A percentile compares a stretch with the other conserved stretches of the same genome.
These are phyloP conservation scores for Polytolypa hystricis DNA, from an alignment of 2,329 filamentous ascomycete species.

Conservation along the genomic window DNA sequence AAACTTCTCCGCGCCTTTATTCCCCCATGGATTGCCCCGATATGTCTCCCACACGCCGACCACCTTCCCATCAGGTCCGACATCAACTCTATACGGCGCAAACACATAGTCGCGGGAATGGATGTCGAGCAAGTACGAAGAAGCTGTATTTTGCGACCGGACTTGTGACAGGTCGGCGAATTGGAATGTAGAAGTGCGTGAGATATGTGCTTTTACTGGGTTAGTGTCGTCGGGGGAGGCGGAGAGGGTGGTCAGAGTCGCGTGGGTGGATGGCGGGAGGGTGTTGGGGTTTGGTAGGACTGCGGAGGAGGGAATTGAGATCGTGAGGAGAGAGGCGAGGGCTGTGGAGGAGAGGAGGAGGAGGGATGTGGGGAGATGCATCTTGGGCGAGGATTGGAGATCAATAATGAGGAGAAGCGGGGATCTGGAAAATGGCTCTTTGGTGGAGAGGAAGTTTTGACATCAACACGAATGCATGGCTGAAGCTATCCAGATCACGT, in stretches of 20 bases:
- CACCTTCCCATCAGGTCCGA: constrained; percentile 33
- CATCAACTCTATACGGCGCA: constrained; percentile 66
- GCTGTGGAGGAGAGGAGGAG: constrained; percentile 13
- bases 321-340: constrained; percentile 22
- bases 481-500: too few species aligned
- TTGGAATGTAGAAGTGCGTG: constrained; percentile 57
- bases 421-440: too few species aligned
- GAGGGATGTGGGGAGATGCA: constrained; percentile 6
- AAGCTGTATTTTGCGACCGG: constrained; percentile 31
- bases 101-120: constrained; percentile 66
- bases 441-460: too few species aligned
- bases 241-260: constrained; percentile 37
- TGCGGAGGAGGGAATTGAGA: constrained; percentile 31
- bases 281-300: constrained; percentile 33
- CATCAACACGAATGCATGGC: too few species aligned
- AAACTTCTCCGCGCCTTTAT: constrained; percentile 52
- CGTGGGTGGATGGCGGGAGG: constrained; percentile 38
- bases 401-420: too few species aligned
- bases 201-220: constrained; percentile 53
- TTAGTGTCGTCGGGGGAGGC: constrained; percentile 39
- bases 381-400: too few species aligned
- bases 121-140: constrained; percentile 70
- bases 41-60: constrained; percentile 73
- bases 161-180: constrained; percentile 55
- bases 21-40: constrained; percentile 79